These are phyloP conservation scores for Suhomyces yuchorum DNA, from an alignment of 1,139 yeast genomes.

Conservation along the genomic window DNA sequence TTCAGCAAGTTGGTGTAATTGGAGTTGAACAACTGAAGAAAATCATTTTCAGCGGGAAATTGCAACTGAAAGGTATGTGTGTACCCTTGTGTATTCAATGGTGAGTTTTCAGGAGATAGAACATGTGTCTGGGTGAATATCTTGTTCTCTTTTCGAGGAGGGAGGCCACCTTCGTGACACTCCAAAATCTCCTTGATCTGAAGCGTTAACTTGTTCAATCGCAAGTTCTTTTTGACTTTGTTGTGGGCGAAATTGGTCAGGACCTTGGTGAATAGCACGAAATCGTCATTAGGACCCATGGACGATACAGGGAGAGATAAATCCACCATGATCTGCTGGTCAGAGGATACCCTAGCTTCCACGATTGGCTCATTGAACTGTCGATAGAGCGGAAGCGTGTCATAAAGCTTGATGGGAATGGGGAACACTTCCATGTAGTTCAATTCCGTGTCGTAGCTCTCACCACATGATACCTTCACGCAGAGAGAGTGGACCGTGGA, in stretches of 20 bases:
- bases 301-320: constrained; percentile 46
- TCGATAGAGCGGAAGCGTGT: constrained; percentile 54
- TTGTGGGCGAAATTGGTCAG: constrained; percentile 39
- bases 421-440: constrained; percentile 44
- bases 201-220: constrained; percentile 47
- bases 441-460: constrained; percentile 33
- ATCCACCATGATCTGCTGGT: constrained; percentile 46
- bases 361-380: constrained; percentile 54
- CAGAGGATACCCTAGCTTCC: constrained; percentile 40
- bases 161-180: constrained; percentile 52
- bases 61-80: constrained; percentile 29
- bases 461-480: constrained; percentile 40
- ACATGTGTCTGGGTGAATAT: constrained; percentile 33
- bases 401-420: constrained; percentile 50
- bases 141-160: constrained; percentile 37
- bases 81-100: constrained; percentile 37
- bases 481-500: constrained; percentile 39
- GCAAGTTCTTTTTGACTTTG: constrained; percentile 38
- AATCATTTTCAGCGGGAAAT: constrained; percentile 44
- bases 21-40: constrained; percentile 28
- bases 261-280: constrained; percentile 41
- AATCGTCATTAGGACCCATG: constrained; percentile 53
- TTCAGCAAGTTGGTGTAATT: constrained; percentile 6
- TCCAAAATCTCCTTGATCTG: constrained; percentile 55
- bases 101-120: constrained; percentile 23